phyloP scores from a whole-genome alignment of 2,329 filamentous ascomycete genomes.

The Apiospora hydei region DNA sequence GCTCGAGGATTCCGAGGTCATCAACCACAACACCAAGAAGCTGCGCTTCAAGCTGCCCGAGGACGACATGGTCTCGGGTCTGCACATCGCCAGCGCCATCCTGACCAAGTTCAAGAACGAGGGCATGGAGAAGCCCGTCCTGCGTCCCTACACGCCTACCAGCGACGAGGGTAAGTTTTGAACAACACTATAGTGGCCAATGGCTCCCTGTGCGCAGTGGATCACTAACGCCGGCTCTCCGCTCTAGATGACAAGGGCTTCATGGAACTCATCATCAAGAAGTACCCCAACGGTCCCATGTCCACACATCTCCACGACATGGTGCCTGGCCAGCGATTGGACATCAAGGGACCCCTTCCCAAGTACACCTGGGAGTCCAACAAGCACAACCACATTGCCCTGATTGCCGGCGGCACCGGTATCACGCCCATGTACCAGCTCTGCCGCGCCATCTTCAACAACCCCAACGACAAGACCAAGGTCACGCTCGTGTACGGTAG shows the following conservation, averaged over 20 bases:
- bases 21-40: constrained; percentile 96
- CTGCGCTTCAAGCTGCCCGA: constrained; percentile 89
- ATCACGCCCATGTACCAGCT: constrained; percentile 99
- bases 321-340: constrained; percentile 80
- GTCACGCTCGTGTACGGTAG: constrained; percentile 96
- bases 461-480: constrained; percentile 96
- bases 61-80: constrained; percentile 81
- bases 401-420: constrained; percentile 93
- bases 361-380: constrained; percentile 92
- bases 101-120: constrained; percentile 90
- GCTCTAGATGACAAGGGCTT: constrained; percentile 73
- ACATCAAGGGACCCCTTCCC: constrained; percentile 93
- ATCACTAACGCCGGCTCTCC: neutral
- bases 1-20: constrained; percentile 76
- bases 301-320: constrained; percentile 86
- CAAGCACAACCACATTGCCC: constrained; percentile 89
- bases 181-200: neutral
- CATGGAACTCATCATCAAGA: constrained; percentile 90
- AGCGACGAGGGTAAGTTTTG: constrained; percentile 76
- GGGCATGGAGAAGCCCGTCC: constrained; percentile 83
- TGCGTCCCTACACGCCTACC: constrained; percentile 92
- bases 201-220: neutral
- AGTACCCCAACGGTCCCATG: constrained; percentile 91
- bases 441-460: constrained; percentile 88
- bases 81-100: constrained; percentile 83